These are phyloP conservation scores for Thermochaetoides thermophila DNA, from an alignment of 495 filamentous ascomycete genomes.

Conservation along the genomic window DNA sequence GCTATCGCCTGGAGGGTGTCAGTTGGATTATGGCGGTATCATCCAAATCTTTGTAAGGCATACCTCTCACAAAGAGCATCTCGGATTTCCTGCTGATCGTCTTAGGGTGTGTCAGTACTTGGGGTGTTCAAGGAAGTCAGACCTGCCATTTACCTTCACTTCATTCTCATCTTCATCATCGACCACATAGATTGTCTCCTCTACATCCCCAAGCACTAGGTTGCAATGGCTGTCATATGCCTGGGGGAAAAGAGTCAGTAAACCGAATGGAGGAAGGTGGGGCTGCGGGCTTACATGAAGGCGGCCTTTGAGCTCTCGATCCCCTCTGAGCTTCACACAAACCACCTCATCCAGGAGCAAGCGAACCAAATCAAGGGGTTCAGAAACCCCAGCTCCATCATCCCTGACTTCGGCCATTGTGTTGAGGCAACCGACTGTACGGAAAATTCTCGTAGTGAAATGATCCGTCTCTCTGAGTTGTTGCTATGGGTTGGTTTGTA, in stretches of 20 bases:
- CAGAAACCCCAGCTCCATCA: slow-evolving; percentile 49
- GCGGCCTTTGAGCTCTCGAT: slow-evolving; percentile 86
- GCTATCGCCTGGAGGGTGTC: slow-evolving; percentile 55
- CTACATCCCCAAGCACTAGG: slow-evolving; percentile 88
- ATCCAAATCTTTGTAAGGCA: slow-evolving; percentile 18
- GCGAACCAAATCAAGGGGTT: slow-evolving; percentile 88
- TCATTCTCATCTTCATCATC: slow-evolving; percentile 63
- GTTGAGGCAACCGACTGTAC: not conserved
- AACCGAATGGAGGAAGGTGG: not conserved
- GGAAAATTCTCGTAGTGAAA: no score
- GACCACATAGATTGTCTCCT: slow-evolving; percentile 89
- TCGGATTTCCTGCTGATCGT: slow-evolving; percentile 92
- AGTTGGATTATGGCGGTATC: no score
- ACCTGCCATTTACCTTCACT: slow-evolving; percentile 16
- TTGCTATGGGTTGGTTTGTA: no score
- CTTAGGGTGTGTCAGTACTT: no score
- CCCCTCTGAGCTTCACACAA: slow-evolving; percentile 90
- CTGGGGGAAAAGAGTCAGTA: slow-evolving; percentile 30
- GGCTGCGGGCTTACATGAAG: slow-evolving; percentile 59
- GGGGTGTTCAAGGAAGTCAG: no score
- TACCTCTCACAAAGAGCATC: slow-evolving; percentile 98
- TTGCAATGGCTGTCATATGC: slow-evolving; percentile 99
- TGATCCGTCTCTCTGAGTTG: no score
- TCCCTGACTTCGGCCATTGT: slow-evolving; percentile 63
- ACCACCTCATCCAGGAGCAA: slow-evolving; percentile 89